Percentiles rank a stretch among this genome's conserved stretches.
phyloP scores from a whole-genome alignment of 345 rosid species.

The Populus euphratica region DNA sequence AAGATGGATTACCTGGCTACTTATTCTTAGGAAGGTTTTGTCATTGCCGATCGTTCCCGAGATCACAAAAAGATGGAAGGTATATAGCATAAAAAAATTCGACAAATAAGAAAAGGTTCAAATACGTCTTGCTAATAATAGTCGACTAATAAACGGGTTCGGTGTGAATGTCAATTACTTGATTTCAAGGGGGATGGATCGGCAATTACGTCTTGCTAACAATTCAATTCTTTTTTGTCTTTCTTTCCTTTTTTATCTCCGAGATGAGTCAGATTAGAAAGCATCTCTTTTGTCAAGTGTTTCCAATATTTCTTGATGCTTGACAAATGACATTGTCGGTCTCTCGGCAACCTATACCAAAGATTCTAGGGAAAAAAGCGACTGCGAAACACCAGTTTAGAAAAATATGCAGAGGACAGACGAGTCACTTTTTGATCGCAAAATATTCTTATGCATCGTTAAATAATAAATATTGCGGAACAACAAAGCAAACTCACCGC shows the following conservation, averaged over 20 bases:
- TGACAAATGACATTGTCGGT: too few relatives aligned
- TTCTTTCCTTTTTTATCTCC: background rate
- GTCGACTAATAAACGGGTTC: background rate
- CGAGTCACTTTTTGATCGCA: background rate
- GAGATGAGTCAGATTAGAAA: background rate
- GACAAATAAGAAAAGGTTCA: background rate
- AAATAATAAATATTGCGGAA: background rate
- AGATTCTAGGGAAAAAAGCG: background rate
- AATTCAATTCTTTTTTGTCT: background rate
- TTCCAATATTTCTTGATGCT: background rate
- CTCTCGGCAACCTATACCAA: background rate
- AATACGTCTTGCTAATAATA: background rate
- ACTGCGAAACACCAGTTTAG: background rate
- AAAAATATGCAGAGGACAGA: background rate
- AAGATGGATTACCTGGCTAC: too few relatives aligned
- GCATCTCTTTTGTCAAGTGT: background rate
- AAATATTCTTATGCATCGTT: background rate
- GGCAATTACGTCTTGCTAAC: too few relatives aligned
- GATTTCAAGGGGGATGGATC: background rate
- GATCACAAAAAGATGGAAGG: background rate
- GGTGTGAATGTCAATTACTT: background rate
- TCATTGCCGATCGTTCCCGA: background rate
- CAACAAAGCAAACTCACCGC: background rate
- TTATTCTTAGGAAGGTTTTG: too few relatives aligned
- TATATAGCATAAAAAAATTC: background rate